Evolutionary conservation across 805 yeast species (phyloP).

Genomic region (Ogataea polymorpha): DNA sequence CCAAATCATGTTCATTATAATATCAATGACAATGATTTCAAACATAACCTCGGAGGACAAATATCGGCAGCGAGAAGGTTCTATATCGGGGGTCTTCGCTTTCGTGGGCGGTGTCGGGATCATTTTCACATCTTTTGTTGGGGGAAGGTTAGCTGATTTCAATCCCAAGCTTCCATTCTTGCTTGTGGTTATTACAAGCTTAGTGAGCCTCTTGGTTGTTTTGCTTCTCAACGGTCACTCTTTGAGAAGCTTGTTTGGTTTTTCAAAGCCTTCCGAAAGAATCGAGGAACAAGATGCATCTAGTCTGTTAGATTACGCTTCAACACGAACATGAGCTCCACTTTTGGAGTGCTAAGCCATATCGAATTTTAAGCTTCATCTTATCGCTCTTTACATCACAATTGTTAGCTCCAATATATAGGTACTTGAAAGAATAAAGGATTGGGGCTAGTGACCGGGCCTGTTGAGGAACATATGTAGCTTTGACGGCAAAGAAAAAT

Average conservation of each 20-base stretch:
- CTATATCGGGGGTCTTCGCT: constrained; percentile 67
- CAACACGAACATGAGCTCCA: no score
- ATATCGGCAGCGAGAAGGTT: constrained; percentile 49
- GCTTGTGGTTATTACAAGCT: constrained; percentile 44
- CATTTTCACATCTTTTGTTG: constrained; percentile 53
- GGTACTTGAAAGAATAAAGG: no score
- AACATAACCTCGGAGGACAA: constrained; percentile 40
- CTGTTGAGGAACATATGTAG: no score
- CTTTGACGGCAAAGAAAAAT: no score
- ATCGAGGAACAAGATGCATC: no score
- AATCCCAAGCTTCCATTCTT: constrained; percentile 61
- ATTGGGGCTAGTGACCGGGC: no score
- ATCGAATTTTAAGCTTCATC: no score
- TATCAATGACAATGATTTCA: constrained; percentile 55
- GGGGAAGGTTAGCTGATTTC: constrained; percentile 57
- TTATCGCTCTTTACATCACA: no score
- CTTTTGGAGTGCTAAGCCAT: no score
- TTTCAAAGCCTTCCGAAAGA: neutral
- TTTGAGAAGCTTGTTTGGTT: neutral
- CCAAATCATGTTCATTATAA: constrained; percentile 59
- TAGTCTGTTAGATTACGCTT: no score
- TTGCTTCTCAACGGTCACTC: neutral
- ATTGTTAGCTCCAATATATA: no score
- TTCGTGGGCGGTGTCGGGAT: constrained; percentile 69
- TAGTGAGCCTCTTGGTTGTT: constrained; percentile 27